phyloP scores from a whole-genome alignment of 2,329 filamentous ascomycete species.

The Penicillium sp. region DNA sequence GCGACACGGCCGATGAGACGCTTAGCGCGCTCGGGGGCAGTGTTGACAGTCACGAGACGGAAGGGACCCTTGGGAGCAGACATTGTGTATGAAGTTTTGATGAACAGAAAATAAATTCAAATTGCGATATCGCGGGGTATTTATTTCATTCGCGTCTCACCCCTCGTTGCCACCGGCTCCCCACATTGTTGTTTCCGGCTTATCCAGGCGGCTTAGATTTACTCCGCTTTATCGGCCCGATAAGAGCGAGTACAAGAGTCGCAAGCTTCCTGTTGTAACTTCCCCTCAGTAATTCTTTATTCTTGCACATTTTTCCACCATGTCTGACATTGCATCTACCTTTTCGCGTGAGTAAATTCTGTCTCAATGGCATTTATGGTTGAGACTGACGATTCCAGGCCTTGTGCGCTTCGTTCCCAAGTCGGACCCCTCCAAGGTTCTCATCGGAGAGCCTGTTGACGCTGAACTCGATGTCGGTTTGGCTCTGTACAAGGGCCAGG shows the following conservation, averaged over 20 bases:
- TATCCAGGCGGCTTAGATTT: constrained; percentile 27
- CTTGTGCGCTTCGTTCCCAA: constrained; percentile 62
- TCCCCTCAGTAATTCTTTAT: not conserved
- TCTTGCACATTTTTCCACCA: constrained; percentile 5
- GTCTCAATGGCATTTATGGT: not conserved
- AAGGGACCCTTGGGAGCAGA: constrained; percentile 56
- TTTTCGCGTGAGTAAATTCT: constrained; percentile 33
- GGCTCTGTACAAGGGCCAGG: constrained; percentile 57
- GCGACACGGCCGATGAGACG: constrained; percentile 62
- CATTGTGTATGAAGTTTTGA: constrained; percentile 19
- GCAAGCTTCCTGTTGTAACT: not conserved
- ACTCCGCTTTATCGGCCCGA: constrained; percentile 16
- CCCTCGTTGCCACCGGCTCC: constrained; percentile 17
- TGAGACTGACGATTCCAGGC: constrained; percentile 42
- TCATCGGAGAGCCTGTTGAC: constrained; percentile 60
- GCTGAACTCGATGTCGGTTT: constrained; percentile 57
- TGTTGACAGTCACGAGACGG: constrained; percentile 68
- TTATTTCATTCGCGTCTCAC: constrained; percentile 5
- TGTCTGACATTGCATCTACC: constrained; percentile 39
- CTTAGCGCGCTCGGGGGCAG: constrained; percentile 65
- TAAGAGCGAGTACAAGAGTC: constrained; percentile 3
- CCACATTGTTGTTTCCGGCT: constrained; percentile 24
- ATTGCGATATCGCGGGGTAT: constrained; percentile 21
- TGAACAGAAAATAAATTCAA: not conserved
- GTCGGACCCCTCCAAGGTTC: constrained; percentile 49